phyloP scores from a whole-genome alignment of 176 grass and related monocot species.

The Oryza glumipatula region DNA sequence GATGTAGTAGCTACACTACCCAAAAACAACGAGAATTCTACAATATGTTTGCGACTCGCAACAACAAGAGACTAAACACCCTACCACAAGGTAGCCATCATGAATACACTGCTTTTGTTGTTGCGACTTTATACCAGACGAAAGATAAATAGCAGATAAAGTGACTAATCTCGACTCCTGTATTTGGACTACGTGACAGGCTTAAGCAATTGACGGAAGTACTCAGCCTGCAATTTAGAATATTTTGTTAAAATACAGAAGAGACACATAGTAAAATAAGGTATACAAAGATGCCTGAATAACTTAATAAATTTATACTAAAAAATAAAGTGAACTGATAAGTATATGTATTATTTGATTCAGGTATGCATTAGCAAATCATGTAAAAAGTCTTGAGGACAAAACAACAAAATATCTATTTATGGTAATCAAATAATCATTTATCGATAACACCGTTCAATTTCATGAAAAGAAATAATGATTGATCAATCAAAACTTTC shows the following conservation, averaged over 20 bases:
- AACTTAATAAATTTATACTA: conserved; percentile 10
- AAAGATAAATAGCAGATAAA: conserved; percentile 26
- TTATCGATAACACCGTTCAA: not conserved
- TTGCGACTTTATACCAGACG: conserved; percentile 28
- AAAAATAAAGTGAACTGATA: not conserved
- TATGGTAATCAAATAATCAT: conserved; percentile 2
- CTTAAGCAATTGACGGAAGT: conserved; percentile 97
- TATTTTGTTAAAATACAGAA: conserved; percentile 20
- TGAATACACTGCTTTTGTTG: conserved; percentile 41
- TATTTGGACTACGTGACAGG: conserved; percentile 76
- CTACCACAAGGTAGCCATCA: conserved; percentile 54
- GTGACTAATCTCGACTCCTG: conserved; percentile 18
- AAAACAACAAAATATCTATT: not conserved
- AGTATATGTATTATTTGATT: not conserved
- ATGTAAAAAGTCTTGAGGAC: not conserved
- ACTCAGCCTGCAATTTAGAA: conserved; percentile 74
- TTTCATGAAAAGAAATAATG: conserved; percentile 19
- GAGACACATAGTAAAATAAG: conserved; percentile 7
- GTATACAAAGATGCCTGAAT: conserved; percentile 19
- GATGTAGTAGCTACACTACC: conserved; percentile 24
- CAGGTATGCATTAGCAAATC: not conserved
- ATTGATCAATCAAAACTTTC: not conserved
- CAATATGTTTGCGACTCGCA: conserved; percentile 15
- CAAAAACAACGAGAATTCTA: conserved; percentile 22
- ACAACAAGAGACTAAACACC: conserved; percentile 37